A percentile compares a stretch with the other conserved stretches of the same genome.
Evolutionary conservation across 176 grass and related monocot genomes (phyloP).

Genomic region (Musa itinerans): DNA sequence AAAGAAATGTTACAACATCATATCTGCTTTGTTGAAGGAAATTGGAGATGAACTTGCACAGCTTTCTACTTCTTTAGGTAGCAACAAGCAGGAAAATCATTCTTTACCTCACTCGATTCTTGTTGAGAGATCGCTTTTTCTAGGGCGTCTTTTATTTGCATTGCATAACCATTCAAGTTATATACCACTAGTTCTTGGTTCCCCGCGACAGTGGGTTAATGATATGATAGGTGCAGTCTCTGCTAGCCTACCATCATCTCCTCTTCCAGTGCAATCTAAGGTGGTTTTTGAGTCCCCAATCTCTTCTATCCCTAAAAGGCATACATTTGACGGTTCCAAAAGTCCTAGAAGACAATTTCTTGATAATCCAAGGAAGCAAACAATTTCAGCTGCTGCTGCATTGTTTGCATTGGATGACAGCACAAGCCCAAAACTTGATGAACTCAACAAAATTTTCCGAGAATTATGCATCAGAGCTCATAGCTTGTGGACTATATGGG

Average conservation of each 20-base stretch:
- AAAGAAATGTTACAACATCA: slow-evolving; percentile 78
- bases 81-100: slow-evolving; percentile 28
- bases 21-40: slow-evolving; percentile 55
- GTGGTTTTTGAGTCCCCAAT: slow-evolving; percentile 35
- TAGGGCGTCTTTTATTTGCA: slow-evolving; percentile 83
- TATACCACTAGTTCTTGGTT: slow-evolving; percentile 76
- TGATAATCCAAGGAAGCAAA: slow-evolving; percentile 66
- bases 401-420: slow-evolving; percentile 73
- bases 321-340: slow-evolving; percentile 64
- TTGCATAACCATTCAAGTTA: slow-evolving; percentile 82
- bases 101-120: slow-evolving; percentile 48
- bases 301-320: slow-evolving; percentile 49
- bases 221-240: slow-evolving; percentile 38
- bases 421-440: slow-evolving; percentile 68
- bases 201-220: slow-evolving; percentile 85
- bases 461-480: slow-evolving; percentile 71
- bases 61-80: slow-evolving; percentile 49
- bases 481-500: slow-evolving; percentile 76
- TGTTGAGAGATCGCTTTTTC: slow-evolving; percentile 81
- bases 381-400: slow-evolving; percentile 68
- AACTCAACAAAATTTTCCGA: slow-evolving; percentile 64
- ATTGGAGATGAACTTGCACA: slow-evolving; percentile 62
- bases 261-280: slow-evolving; percentile 48
- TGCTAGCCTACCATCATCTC: slow-evolving; percentile 33
- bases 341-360: slow-evolving; percentile 51